These are phyloP conservation scores for Carex sylvatica DNA, from an alignment of 202 grass and related monocot genomes.

Conservation along the genomic window DNA sequence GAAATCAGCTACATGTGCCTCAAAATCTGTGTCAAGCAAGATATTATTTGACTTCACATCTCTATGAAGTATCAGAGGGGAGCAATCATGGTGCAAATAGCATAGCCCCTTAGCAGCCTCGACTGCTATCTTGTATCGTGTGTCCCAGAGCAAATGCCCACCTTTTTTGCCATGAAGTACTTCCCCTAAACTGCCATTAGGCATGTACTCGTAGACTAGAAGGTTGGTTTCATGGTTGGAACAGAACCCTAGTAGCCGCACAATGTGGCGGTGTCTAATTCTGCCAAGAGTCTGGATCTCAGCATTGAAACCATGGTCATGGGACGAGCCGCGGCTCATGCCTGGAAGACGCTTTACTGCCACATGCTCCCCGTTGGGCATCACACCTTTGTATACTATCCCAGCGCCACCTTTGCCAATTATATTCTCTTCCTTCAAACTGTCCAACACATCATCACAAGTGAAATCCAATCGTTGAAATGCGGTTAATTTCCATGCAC, in stretches of 20 bases:
- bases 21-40: conserved; percentile 76
- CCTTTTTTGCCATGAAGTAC: conserved; percentile 95
- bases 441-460: conserved; percentile 73
- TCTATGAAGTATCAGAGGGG: conserved; percentile 70
- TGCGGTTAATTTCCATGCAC: conserved; percentile 77
- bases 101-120: conserved; percentile 94
- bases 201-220: conserved; percentile 97
- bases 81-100: conserved; percentile 95
- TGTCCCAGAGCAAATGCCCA: conserved; percentile 82
- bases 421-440: conserved; percentile 94
- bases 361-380: conserved; percentile 79
- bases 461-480: conserved; percentile 90
- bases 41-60: conserved; percentile 99
- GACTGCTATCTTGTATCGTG: conserved; percentile 77
- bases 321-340: conserved; percentile 72
- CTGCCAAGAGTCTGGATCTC: conserved; percentile 97
- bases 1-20: conserved; percentile 94
- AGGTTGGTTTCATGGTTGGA: conserved; percentile 93
- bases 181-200: conserved; percentile 93
- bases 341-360: conserved; percentile 82
- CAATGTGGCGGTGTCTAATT: conserved; percentile 95
- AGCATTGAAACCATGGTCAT: conserved; percentile 93
- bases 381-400: conserved; percentile 87
- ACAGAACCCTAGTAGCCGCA: conserved; percentile 86
- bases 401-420: conserved; percentile 97